Evolutionary conservation across 106 monocot species (phyloP).

Genomic region (Dendrobium huoshanense): DNA sequence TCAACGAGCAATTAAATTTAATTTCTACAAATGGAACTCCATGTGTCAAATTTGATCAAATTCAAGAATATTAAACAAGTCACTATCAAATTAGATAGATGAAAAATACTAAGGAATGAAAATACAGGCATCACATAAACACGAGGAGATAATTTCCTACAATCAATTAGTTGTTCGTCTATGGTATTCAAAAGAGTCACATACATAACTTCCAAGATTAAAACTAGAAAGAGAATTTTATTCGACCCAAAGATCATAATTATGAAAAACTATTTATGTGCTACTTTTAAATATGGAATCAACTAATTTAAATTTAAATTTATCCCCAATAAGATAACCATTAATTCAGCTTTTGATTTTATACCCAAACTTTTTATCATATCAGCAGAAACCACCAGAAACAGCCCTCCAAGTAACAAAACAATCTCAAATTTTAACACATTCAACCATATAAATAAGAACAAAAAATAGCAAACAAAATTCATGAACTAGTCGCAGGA

Average conservation of each 20-base stretch:
- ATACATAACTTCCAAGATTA: not conserved
- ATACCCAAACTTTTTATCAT: too few relatives aligned
- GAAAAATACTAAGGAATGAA: not conserved
- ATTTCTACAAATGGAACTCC: not conserved
- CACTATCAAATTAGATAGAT: not conserved
- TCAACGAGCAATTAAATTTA: not conserved
- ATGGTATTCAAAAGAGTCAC: not conserved
- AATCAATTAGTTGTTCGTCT: too few relatives aligned
- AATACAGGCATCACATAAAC: not conserved
- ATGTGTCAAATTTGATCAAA: not conserved
- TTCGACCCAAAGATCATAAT: not conserved
- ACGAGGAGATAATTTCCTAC: not conserved
- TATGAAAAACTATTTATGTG: not conserved
- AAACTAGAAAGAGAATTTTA: not conserved
- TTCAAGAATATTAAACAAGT: not conserved
- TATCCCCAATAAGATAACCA: too few relatives aligned
- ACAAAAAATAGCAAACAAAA: too few relatives aligned
- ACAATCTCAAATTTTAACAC: too few relatives aligned
- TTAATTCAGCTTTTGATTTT: too few relatives aligned
- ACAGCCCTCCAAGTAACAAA: too few relatives aligned
- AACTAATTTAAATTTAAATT: too few relatives aligned
- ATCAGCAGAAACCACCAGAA: too few relatives aligned
- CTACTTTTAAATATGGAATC: not conserved
- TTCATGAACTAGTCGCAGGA: too few relatives aligned
- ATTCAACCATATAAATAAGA: too few relatives aligned